Evolutionary conservation across 345 rosid genomes (phyloP).

Genomic region (Balakata baccata): DNA sequence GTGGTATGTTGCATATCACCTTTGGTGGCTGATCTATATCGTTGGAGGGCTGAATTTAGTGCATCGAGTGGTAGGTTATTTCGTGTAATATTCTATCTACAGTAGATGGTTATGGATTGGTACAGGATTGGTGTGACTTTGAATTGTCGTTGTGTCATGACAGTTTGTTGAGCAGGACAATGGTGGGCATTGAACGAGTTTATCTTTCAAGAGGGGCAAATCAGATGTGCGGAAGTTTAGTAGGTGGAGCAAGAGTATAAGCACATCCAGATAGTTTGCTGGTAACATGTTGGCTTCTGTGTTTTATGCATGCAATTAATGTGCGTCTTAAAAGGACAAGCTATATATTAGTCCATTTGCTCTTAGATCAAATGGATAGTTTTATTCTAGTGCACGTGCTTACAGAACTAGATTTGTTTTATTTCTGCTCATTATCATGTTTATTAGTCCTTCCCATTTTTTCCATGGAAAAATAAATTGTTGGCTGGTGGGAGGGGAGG

Average conservation of each 20-base stretch:
- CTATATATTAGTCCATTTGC: background rate
- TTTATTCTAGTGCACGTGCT: background rate
- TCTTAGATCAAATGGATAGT: background rate
- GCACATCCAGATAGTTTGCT: background rate
- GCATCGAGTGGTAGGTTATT: constrained; percentile 18
- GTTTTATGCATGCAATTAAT: background rate
- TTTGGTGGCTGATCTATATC: background rate
- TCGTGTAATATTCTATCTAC: background rate
- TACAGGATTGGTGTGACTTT: background rate
- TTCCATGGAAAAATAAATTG: too few relatives aligned
- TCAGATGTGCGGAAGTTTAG: background rate
- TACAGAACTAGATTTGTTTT: background rate
- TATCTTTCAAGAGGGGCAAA: background rate
- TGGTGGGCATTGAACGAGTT: background rate
- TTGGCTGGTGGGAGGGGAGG: too few relatives aligned
- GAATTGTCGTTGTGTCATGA: constrained; percentile 11
- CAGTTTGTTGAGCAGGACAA: constrained; percentile 19
- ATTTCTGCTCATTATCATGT: background rate
- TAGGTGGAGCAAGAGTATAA: background rate
- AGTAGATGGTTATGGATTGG: background rate
- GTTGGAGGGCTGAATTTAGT: background rate
- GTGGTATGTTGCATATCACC: constrained; percentile 7
- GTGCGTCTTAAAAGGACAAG: background rate
- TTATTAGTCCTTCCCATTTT: too few relatives aligned
- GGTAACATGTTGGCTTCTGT: background rate